These are phyloP conservation scores for Lagenaria siceraria DNA, from an alignment of 306 rosid species.

Conservation along the genomic window DNA sequence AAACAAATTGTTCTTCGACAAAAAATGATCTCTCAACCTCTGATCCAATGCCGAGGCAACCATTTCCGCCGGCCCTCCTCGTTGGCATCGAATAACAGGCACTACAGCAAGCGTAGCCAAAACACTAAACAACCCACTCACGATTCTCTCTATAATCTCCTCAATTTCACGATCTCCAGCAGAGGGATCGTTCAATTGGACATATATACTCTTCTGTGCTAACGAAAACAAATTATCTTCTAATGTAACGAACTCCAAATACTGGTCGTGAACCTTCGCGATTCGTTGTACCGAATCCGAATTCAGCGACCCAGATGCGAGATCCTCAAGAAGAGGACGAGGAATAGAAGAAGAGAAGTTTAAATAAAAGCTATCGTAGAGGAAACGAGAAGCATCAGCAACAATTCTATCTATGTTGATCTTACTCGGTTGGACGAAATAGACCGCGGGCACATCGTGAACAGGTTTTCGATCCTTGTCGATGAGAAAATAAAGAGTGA, in stretches of 20 bases:
- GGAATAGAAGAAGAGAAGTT: slow-evolving; percentile 84
- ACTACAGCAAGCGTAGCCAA: slow-evolving; percentile 79
- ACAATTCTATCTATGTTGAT: slow-evolving; percentile 58
- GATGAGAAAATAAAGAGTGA: slow-evolving; percentile 74
- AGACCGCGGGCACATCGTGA: slow-evolving; percentile 84
- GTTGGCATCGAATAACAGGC: slow-evolving; percentile 69
- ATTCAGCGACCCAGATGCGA: slow-evolving; percentile 65
- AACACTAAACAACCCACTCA: slow-evolving; percentile 63
- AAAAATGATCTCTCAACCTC: slow-evolving; percentile 78
- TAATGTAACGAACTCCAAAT: slow-evolving; percentile 74
- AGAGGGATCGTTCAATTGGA: slow-evolving; percentile 79
- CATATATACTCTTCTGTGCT: slow-evolving; percentile 57
- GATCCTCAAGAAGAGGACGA: slow-evolving; percentile 83
- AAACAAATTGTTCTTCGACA: slow-evolving; percentile 78
- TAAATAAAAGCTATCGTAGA: slow-evolving; percentile 64
- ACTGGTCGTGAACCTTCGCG: slow-evolving; percentile 89
- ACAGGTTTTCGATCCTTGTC: slow-evolving; percentile 93
- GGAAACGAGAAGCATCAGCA: slow-evolving; percentile 59
- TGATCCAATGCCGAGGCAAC: slow-evolving; percentile 87
- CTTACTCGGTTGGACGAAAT: slow-evolving; percentile 68
- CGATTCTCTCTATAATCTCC: slow-evolving; percentile 74
- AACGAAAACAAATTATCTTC: slow-evolving; percentile 81
- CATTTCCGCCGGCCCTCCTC: slow-evolving; percentile 95
- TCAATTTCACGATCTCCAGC: slow-evolving; percentile 93
- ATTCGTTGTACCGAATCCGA: slow-evolving; percentile 62